Evolutionary conservation across 805 yeast genomes (phyloP), one percentile per base, ranked within the genome.

Genomic region (Yarrowia sp.): DNA sequence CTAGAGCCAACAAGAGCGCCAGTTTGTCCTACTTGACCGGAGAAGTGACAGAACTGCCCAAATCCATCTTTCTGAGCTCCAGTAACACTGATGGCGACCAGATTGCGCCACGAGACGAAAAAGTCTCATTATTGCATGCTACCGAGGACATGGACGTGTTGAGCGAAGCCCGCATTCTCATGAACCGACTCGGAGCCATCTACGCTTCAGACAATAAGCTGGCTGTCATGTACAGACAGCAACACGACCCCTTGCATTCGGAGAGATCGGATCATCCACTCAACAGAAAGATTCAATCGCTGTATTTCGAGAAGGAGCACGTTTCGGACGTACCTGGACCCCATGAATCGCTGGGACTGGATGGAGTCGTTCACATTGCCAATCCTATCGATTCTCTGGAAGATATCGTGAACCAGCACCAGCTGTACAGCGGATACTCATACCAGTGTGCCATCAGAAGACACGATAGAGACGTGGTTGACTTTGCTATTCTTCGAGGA

Each of bases 141-240:
- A 38, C 34, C 38, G 55, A 46, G 20, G 17, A 61, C 15, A 3
- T 61, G 53, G 55, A 61, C 19, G 55, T 38, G 19, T 9, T 61
- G 55, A 15, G 38, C 24, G 66, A 61, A 10, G 53, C 55, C 24
- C 44, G 46, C 19, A 61, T 61, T 46, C 53, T 61, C 55, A 46
- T 46, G 38, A 61, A 61, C 66, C 50, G 66, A 38, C 66, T 61
- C n/a, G 66, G 66, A 46, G 66, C 66, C 43, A 61, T 61, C 24
- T 61, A 46, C 38, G 66, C 66, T 9, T 15, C 53, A 8, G 66
- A 61, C 2, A 46, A 61, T 17, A 19, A 15, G 2, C 39, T 61
- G 38, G 36, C 20, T 2, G 66, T 61, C 30, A 19, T 61, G 24
- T 61, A 61, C 46, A 33, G 46, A 19, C 66, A 61, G 36, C 55